Conservation (phyloP, 257 asterid genomes). For the Nicotiana attenuata region DNA sequence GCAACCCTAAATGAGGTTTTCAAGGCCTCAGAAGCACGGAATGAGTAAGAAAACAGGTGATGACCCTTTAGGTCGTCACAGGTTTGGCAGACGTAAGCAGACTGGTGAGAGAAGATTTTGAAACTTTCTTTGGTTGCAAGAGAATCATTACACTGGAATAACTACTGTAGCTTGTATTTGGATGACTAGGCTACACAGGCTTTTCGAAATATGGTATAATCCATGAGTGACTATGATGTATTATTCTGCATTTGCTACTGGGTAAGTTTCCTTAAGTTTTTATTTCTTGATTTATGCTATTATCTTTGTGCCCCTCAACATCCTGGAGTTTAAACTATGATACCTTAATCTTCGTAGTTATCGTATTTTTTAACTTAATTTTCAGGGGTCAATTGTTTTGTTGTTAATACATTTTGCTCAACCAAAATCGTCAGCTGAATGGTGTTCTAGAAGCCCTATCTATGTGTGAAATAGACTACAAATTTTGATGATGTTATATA, state of each 20-base stretch:
- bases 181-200: background rate
- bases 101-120: background rate
- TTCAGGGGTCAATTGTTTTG: background rate
- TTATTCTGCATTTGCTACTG: too few relatives aligned
- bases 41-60: too few relatives aligned
- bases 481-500: background rate
- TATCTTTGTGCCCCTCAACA: background rate
- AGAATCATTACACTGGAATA: background rate
- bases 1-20: too few relatives aligned
- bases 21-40: too few relatives aligned
- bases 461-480: background rate
- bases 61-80: too few relatives aligned
- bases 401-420: background rate
- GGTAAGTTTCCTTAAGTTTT: background rate
- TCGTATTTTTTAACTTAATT: background rate
- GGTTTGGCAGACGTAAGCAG: background rate
- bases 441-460: background rate
- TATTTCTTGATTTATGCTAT: background rate
- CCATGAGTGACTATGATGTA: background rate
- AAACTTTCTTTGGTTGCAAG: background rate
- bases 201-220: background rate
- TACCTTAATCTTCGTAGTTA: background rate
- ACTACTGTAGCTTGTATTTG: background rate
- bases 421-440: slow-evolving; percentile 2
- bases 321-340: background rate